A percentile compares a stretch with the other conserved stretches of the same genome.
Evolutionary conservation across 192 early-diverging fungal genomes (phyloP).

Genomic region (Mortierella alpina): DNA sequence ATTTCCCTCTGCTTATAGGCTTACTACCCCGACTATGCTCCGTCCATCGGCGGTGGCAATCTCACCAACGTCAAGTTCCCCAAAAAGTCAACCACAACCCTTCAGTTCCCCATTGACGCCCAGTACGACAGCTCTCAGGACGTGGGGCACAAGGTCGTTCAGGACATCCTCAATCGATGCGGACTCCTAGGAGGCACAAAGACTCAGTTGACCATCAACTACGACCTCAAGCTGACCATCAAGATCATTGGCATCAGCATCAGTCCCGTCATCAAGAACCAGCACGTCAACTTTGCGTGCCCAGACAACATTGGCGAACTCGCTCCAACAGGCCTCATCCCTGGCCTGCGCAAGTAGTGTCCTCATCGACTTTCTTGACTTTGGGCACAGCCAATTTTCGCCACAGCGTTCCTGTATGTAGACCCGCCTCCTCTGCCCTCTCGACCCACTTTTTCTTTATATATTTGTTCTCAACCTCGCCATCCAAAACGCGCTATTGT

Average conservation of each 20-base stretch:
- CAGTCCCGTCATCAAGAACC: conserved; percentile 51
- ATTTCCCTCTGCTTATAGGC: conserved; percentile 52
- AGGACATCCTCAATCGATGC: conserved; percentile 55
- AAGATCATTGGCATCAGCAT: conserved; percentile 59
- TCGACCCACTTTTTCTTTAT: not conserved
- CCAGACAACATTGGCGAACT: conserved; percentile 29
- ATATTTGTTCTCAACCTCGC: no score
- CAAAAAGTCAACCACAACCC: conserved; percentile 32
- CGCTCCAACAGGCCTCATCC: no score
- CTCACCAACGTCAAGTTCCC: conserved; percentile 54
- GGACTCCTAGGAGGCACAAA: conserved; percentile 36
- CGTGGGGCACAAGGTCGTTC: conserved; percentile 39
- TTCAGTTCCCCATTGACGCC: conserved; percentile 59
- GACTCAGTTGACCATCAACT: conserved; percentile 54
- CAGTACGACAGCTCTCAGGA: conserved; percentile 44
- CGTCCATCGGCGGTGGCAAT: conserved; percentile 59
- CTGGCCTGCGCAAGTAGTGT: no score
- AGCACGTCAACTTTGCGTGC: conserved; percentile 54
- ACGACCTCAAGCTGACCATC: conserved; percentile 59
- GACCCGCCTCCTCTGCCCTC: not conserved
- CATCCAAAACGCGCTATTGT: not conserved
- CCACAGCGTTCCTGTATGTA: not conserved
- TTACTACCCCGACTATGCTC: conserved; percentile 58
- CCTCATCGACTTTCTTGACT: no score
- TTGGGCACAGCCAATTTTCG: not conserved